Evolutionary conservation across 1,284 basidiomycete species (phyloP).

Genomic region (Boletellus deceptivus): DNA sequence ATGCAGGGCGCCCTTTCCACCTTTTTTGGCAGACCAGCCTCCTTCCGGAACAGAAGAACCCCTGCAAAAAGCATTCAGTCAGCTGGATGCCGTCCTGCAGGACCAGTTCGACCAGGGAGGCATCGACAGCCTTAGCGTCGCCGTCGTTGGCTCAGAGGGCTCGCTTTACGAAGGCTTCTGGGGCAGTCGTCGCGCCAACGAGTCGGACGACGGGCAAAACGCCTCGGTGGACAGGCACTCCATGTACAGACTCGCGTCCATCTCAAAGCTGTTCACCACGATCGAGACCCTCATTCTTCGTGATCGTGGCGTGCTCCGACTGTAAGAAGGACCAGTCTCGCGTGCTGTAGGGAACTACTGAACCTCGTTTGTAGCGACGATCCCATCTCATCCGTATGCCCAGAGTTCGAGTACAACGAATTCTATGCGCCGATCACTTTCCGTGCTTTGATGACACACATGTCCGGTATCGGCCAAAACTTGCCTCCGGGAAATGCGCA

Average conservation of each 20-base stretch:
- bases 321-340: conserved; percentile 32
- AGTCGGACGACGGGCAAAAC: conserved; percentile 26
- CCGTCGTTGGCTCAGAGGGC: conserved; percentile 27
- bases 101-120: conserved; percentile 12
- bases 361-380: conserved; percentile 17
- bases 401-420: conserved; percentile 21
- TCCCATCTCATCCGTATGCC: conserved; percentile 21
- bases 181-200: conserved; percentile 42
- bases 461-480: conserved; percentile 47
- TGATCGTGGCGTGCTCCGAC: conserved; percentile 41
- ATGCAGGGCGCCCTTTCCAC: conserved; percentile 19
- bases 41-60: conserved; percentile 16
- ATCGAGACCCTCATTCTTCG: conserved; percentile 47
- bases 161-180: conserved; percentile 27
- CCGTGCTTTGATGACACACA: conserved; percentile 46
- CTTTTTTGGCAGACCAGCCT: conserved; percentile 13
- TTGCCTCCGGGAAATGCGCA: conserved; percentile 41
- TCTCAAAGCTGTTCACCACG: conserved; percentile 48
- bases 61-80: conserved; percentile 11
- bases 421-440: conserved; percentile 40
- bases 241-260: conserved; percentile 47
- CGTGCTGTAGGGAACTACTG: not conserved
- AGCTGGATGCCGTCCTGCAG: conserved; percentile 11
- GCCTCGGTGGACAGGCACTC: conserved; percentile 38
- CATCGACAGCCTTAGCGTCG: conserved; percentile 30